Evolutionary conservation across 2,329 filamentous ascomycete genomes (phyloP).

Genomic region (Bipolaris victoriae): DNA sequence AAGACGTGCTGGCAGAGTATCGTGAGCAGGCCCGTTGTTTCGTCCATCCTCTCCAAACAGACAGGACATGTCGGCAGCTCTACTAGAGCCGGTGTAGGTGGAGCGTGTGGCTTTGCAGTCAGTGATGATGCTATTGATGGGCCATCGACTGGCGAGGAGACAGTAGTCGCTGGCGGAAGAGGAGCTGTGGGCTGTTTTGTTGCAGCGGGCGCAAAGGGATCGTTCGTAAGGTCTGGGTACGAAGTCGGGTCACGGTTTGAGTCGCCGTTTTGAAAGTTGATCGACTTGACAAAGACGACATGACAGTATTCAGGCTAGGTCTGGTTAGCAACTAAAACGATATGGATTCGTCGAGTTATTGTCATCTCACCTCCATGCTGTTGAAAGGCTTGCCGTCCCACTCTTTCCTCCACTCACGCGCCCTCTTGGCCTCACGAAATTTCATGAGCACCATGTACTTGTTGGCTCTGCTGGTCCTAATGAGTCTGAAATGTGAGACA

Average conservation of each 20-base stretch:
- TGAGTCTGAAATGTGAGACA: conserved; percentile 92
- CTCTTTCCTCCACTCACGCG: conserved; percentile 78
- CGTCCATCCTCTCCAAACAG: conserved; percentile 97
- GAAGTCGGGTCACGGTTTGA: conserved; percentile 53
- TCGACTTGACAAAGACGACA: conserved; percentile 91
- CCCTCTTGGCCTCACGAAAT: conserved; percentile 76
- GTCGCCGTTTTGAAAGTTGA: conserved; percentile 76
- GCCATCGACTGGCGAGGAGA: conserved; percentile 44
- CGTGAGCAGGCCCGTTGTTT: conserved; percentile 91
- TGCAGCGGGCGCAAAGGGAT: conserved; percentile 67
- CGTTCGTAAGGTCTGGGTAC: conserved; percentile 67
- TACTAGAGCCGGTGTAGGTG: conserved; percentile 81
- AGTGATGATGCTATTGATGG: conserved; percentile 53
- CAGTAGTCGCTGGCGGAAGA: conserved; percentile 36
- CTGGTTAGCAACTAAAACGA: conserved; percentile 10
- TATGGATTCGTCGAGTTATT: no score
- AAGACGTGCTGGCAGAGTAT: conserved; percentile 98
- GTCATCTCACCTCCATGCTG: conserved; percentile 73
- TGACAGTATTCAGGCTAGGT: conserved; percentile 86
- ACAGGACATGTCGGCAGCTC: conserved; percentile 96
- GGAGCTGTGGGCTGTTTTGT: conserved; percentile 45
- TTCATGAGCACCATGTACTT: conserved; percentile 96
- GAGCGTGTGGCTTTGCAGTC: conserved; percentile 67
- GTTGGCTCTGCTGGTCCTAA: conserved; percentile 86
- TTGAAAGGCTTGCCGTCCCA: conserved; percentile 96